These are phyloP conservation scores for Rhodosporidiobolus sp. DNA, from an alignment of 768 basidiomycete genomes.

Conservation along the genomic window DNA sequence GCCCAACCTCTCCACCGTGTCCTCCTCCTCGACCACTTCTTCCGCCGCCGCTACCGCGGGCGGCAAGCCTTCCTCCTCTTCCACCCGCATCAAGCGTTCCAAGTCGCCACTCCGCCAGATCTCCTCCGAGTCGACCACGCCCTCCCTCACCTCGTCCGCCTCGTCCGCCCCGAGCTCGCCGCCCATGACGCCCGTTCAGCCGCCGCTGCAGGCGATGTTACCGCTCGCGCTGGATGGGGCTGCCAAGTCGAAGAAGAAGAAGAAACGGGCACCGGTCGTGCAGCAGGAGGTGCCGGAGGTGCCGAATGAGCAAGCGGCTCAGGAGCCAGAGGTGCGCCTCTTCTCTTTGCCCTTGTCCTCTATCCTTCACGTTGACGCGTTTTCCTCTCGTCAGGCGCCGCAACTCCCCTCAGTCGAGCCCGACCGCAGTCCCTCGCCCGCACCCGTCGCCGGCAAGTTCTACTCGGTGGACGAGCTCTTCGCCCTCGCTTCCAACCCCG, in stretches of 20 bases:
- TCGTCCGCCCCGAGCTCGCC: constrained; percentile 23
- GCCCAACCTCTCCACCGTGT: not conserved
- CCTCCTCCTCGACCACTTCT: not conserved
- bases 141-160: constrained; percentile 34
- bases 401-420: not conserved
- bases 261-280: not conserved
- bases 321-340: not conserved
- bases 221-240: constrained; percentile 7
- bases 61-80: too few species aligned
- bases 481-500: constrained; percentile 1
- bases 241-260: not conserved
- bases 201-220: not conserved
- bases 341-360: too few species aligned
- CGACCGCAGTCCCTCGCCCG: too few species aligned
- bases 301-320: not conserved
- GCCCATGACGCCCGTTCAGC: constrained; percentile 13
- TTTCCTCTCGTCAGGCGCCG: not conserved
- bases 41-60: too few species aligned
- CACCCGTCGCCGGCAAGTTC: not conserved
- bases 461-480: constrained; percentile 35
- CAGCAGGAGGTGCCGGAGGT: not conserved
- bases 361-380: too few species aligned
- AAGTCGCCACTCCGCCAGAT: constrained; percentile 16
- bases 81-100: not conserved
- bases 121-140: constrained; percentile 8